These are phyloP conservation scores for Rachicladosporium sp. DNA, from an alignment of 2,329 filamentous ascomycete species.

Conservation along the genomic window DNA sequence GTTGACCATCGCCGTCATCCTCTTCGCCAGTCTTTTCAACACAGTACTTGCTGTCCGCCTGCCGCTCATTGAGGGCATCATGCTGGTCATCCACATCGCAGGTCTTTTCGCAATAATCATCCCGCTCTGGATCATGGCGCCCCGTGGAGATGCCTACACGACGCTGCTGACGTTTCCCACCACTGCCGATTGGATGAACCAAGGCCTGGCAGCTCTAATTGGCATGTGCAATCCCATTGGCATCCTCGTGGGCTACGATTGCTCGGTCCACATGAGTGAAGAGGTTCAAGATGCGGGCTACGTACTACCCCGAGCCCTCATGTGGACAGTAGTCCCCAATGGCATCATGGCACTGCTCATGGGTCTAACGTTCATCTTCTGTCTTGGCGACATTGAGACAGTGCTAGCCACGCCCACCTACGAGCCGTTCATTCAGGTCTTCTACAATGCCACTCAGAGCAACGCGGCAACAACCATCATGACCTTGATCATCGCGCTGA, in stretches of 20 bases:
- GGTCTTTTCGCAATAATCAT: conserved; percentile 22
- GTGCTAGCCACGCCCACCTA: conserved; percentile 28
- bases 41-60: conserved; percentile 15
- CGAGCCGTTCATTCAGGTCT: conserved; percentile 36
- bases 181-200: conserved; percentile 14
- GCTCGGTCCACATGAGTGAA: conserved; percentile 20
- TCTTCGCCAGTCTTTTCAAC: conserved; percentile 18
- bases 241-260: conserved; percentile 15
- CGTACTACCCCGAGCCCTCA: conserved; percentile 19
- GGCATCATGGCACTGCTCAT: conserved; percentile 14
- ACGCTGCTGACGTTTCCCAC: conserved; percentile 13
- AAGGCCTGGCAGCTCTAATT: conserved; percentile 24
- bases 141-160: conserved; percentile 8
- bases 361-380: conserved; percentile 21
- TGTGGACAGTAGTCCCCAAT: conserved; percentile 14
- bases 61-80: conserved; percentile 17
- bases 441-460: conserved; percentile 24
- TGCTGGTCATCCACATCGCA: conserved; percentile 21
- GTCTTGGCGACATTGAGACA: conserved; percentile 22
- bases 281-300: conserved; percentile 19
- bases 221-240: conserved; percentile 24
- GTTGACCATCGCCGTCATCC: conserved; percentile 19
- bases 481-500: conserved; percentile 7
- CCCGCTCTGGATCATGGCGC: conserved; percentile 15
- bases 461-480: conserved; percentile 20